Evolutionary conservation across 179 eudicot species (phyloP).

Genomic region (Camellia oleifera): DNA sequence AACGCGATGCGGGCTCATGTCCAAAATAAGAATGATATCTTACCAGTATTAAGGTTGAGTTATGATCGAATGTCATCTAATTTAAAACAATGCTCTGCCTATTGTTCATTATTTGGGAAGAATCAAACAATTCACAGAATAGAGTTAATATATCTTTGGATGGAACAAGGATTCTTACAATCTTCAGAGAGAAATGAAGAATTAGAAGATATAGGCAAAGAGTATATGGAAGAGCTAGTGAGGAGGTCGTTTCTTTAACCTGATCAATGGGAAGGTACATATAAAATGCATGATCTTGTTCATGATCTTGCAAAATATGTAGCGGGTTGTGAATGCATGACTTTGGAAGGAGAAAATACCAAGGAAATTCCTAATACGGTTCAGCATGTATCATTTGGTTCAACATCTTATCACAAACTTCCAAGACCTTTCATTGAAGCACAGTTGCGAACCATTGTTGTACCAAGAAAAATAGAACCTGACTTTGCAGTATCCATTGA

Average conservation of each 20-base stretch:
- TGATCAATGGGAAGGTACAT: neutral
- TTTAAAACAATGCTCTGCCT: neutral
- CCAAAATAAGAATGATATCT: conserved; percentile 12
- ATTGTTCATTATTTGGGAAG: conserved; percentile 24
- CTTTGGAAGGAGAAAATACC: neutral
- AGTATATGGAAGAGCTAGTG: conserved; percentile 9
- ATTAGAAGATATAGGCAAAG: conserved; percentile 15
- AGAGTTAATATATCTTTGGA: conserved; percentile 17
- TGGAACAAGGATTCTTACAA: conserved; percentile 22
- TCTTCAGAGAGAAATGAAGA: conserved; percentile 5
- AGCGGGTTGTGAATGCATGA: neutral
- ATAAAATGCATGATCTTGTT: conserved; percentile 26
- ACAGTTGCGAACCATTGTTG: no score
- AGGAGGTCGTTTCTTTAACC: conserved; percentile 20
- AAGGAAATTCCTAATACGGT: no score
- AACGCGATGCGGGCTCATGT: neutral
- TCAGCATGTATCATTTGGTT: no score
- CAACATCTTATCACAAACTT: neutral
- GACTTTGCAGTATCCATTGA: neutral
- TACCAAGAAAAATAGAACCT: no score
- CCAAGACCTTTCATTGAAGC: neutral
- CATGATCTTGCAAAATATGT: conserved; percentile 21
- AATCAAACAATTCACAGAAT: conserved; percentile 7
- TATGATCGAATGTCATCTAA: conserved; percentile 7
- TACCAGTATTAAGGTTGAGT: conserved; percentile 21